Base-by-base conservation (phyloP, 768 basidiomycete genomes). In the Lactarius psammicola region DNA sequence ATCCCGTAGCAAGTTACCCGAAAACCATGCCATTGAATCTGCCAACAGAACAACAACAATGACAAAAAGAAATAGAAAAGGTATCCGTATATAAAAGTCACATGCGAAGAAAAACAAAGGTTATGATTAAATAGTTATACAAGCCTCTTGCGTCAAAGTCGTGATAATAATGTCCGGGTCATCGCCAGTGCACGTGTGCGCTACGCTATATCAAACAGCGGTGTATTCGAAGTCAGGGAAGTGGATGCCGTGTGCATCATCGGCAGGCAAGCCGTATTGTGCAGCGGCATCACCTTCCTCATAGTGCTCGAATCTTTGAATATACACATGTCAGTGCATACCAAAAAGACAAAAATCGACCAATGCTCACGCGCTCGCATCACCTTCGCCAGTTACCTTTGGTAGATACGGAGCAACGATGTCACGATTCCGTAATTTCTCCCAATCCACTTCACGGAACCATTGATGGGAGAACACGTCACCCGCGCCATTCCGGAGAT, bases 341-440 rank as follows among this genome's bases (percentile, higher is more conserved):
- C 44, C 18, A 40, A 4, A n/a, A n/a, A 59, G 42, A 42, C 53
- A 26, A 28, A 56, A 63, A 30, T 30, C 60, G n/a, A 17, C n/a
- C 17, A 59, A 30, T 42, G 85, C 90, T 76, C 74, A 92, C 90
- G 90, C 90, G 86, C 92, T 94, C 6, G 96, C 91, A 76, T 99
- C 97, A 1, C 97, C 97, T 13, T 98, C 97, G 10, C 94, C 89
- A 38, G 80, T 84, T 56, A 98, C 94, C 74, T 89, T 89, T 15
- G 97, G 97, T 59, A 98, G 79, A 78, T 97, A 99, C 3, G 97
- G 97, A 28, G 97, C 92, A 17, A 90, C 91, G 62, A 99, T 98
- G 72, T 98, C 94, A 70, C 94, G 81, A 56, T 82, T 81, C 71
- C 82, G 84, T 60, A 98, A 77, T 76, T 86, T 88, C 56, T 83